Conservation (phyloP, 176 grass and related monocot species). For the Oryza meyeriana region DNA sequence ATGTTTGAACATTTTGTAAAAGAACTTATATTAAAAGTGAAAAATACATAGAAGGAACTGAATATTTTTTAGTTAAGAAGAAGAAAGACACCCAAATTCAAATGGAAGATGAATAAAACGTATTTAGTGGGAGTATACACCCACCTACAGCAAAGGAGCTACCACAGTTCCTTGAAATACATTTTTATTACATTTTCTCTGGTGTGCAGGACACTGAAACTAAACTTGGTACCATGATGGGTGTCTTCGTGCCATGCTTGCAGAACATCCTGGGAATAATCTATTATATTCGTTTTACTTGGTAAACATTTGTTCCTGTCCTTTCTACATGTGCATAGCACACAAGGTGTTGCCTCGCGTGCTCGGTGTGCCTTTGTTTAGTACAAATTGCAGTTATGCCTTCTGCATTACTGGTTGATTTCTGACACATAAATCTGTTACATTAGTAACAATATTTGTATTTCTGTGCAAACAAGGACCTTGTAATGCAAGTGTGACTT, state of each 20-base stretch:
- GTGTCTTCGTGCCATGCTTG: conserved; percentile 93
- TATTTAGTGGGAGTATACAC: background rate
- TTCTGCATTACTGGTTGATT: background rate
- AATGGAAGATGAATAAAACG: background rate
- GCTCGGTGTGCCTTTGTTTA: background rate
- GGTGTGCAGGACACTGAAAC: conserved; percentile 48
- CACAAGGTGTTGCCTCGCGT: background rate
- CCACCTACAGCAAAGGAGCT: background rate
- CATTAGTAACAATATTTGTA: background rate
- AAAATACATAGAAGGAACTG: background rate
- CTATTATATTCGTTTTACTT: conserved; percentile 95
- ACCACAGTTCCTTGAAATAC: background rate
- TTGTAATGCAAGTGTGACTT: background rate
- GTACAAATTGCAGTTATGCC: background rate
- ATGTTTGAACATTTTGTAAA: background rate
- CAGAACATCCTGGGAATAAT: conserved; percentile 99
- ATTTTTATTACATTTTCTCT: conserved; percentile 20
- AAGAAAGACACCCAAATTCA: background rate
- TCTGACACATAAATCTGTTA: background rate
- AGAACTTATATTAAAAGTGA: background rate
- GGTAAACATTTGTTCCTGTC: conserved; percentile 36
- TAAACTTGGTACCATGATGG: conserved; percentile 91
- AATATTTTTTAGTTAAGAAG: background rate
- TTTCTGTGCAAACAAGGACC: background rate
- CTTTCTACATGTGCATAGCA: background rate